Evolutionary conservation across 2,329 filamentous ascomycete genomes (phyloP).

Genomic region (Pezicula radicicola): DNA sequence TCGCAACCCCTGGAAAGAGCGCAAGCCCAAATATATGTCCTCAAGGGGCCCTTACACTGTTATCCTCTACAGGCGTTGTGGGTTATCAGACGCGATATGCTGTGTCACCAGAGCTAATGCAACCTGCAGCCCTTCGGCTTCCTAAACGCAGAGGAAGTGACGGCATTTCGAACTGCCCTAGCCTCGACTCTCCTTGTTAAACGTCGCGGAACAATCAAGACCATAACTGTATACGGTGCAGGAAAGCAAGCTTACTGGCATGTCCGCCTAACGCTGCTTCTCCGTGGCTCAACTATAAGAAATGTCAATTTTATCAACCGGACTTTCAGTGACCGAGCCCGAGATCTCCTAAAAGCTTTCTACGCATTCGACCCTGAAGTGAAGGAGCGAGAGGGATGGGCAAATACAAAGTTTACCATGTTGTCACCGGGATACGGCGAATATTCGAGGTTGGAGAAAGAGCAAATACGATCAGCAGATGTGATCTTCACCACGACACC

Average conservation of each 20-base stretch:
- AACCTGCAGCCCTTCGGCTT: slow-evolving; percentile 52
- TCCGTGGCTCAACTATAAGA: slow-evolving; percentile 68
- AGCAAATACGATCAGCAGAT: slow-evolving; percentile 69
- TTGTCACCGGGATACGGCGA: slow-evolving; percentile 70
- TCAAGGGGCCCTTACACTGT: slow-evolving; percentile 65
- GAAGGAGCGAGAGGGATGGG: slow-evolving; percentile 60
- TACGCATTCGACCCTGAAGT: slow-evolving; percentile 37
- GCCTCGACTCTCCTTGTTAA: slow-evolving; percentile 64
- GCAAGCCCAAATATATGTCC: slow-evolving; percentile 48
- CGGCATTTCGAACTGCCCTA: slow-evolving; percentile 77
- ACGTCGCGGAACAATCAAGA: slow-evolving; percentile 67
- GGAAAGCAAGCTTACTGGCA: slow-evolving; percentile 96
- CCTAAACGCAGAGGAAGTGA: slow-evolving; percentile 70
- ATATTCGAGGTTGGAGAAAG: slow-evolving; percentile 61
- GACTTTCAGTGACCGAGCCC: slow-evolving; percentile 57
- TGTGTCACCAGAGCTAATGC: no score
- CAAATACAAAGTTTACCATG: slow-evolving; percentile 63
- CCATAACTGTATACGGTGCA: slow-evolving; percentile 79
- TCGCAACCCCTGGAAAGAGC: slow-evolving; percentile 39
- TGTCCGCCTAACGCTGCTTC: slow-evolving; percentile 75
- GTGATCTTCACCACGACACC: slow-evolving; percentile 90
- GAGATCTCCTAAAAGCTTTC: slow-evolving; percentile 47
- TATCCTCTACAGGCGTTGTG: slow-evolving; percentile 53
- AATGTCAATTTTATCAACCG: slow-evolving; percentile 83
- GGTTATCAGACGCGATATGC: no score